Percentiles rank a stretch among this genome's conserved stretches.
Conservation (phyloP, 2,329 filamentous ascomycete species). For the Pestalotiopsis sp. region DNA sequence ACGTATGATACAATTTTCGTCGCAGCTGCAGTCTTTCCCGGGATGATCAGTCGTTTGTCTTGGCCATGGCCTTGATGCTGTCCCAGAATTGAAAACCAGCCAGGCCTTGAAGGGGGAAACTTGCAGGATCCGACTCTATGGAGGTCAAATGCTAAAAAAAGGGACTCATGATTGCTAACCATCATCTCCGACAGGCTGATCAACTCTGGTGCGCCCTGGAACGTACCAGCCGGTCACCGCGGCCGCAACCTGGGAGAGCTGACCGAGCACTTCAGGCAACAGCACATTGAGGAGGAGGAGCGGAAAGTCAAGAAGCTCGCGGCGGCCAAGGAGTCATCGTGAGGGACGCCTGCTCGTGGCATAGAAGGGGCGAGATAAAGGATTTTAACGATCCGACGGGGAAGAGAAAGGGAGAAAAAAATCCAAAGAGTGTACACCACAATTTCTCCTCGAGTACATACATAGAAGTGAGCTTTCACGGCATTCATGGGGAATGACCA, state of each 20-base stretch:
- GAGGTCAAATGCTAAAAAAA: neutral
- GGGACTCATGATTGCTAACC: slow-evolving; percentile 14
- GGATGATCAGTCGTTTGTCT: neutral
- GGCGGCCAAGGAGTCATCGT: slow-evolving; percentile 19
- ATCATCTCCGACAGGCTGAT: slow-evolving; percentile 43
- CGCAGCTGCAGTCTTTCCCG: neutral
- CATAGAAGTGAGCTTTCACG: slow-evolving; percentile 5
- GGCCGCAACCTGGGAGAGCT: slow-evolving; percentile 57
- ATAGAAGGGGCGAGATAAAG: neutral
- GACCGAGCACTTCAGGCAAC: slow-evolving; percentile 58
- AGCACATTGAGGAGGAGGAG: slow-evolving; percentile 58
- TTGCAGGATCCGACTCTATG: neutral
- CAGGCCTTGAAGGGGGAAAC: neutral
- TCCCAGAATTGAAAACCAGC: neutral
- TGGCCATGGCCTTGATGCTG: neutral
- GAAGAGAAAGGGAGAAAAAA: neutral
- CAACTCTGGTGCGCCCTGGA: slow-evolving; percentile 51
- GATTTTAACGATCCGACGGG: too few relatives aligned
- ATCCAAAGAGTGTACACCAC: neutral
- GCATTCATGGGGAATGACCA: neutral
- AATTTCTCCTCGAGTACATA: slow-evolving; percentile 4
- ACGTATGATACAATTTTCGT: slow-evolving; percentile 34
- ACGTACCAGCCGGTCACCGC: slow-evolving; percentile 56
- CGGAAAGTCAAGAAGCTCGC: slow-evolving; percentile 54
- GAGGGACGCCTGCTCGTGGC: neutral